Evolutionary conservation across 129 eudicot species (phyloP).

Genomic region (Helianthus tuberosus): DNA sequence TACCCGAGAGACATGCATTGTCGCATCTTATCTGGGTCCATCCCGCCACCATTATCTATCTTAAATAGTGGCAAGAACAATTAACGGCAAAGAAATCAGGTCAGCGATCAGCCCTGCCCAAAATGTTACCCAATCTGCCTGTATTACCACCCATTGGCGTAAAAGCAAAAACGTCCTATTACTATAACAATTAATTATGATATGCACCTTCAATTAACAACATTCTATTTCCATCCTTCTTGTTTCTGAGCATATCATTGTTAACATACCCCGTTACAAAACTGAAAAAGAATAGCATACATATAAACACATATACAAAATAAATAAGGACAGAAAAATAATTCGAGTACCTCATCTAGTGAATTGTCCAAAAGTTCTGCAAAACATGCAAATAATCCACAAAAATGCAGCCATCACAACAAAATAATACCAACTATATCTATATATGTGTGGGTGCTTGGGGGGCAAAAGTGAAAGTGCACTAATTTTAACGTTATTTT

Average conservation of each 20-base stretch:
- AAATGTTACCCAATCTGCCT: neutral
- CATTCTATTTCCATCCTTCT: conserved; percentile 89
- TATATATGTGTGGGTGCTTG: too few relatives aligned
- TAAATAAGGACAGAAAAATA: neutral
- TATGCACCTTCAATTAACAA: conserved; percentile 79
- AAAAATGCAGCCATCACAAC: too few relatives aligned
- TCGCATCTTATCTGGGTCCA: too few relatives aligned
- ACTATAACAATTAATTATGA: conserved; percentile 9
- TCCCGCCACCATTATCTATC: conserved; percentile 96
- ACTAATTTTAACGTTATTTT: too few relatives aligned
- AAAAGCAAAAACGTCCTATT: neutral
- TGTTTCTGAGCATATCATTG: conserved; percentile 78
- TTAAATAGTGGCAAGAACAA: conserved; percentile 7
- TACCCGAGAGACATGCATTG: too few relatives aligned
- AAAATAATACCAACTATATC: too few relatives aligned
- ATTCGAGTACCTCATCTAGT: conserved; percentile 71
- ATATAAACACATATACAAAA: neutral
- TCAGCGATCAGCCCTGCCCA: neutral
- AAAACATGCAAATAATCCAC: too few relatives aligned
- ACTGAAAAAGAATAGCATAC: conserved; percentile 38
- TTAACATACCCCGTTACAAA: conserved; percentile 72
- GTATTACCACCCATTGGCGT: neutral
- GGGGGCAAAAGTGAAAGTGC: too few relatives aligned
- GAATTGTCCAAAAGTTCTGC: conserved; percentile 97
- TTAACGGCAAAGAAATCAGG: conserved; percentile 7